Evolutionary conservation across 139 green algal species (phyloP).

Genomic region (Coccomyxa sp.): DNA sequence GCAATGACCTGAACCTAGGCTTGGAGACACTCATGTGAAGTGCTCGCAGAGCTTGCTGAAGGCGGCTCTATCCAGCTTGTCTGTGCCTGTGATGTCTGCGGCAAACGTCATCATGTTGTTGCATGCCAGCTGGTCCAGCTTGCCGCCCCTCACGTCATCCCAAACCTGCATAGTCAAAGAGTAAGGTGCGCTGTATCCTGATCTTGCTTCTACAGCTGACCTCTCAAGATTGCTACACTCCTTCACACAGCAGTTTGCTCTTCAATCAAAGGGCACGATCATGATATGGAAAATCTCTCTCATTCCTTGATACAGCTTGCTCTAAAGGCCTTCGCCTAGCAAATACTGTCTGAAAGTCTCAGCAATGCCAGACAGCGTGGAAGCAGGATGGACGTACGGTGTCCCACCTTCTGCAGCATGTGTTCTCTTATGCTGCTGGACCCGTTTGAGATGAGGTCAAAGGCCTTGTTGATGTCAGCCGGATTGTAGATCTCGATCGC

Average conservation of each 20-base stretch:
- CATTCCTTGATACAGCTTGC: too few species aligned
- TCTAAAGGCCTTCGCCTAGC: too few species aligned
- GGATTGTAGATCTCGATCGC: too few species aligned
- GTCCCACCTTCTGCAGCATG: too few species aligned
- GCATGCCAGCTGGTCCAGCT: neutral
- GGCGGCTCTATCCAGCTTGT: neutral
- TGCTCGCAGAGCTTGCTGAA: constrained; percentile 8
- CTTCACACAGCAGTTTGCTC: neutral
- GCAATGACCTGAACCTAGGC: neutral
- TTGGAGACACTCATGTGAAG: neutral
- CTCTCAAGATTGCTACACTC: neutral
- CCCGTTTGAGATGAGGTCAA: too few species aligned
- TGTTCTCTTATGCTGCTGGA: too few species aligned
- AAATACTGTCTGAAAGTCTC: too few species aligned
- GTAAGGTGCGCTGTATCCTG: constrained; percentile 3
- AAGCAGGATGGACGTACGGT: too few species aligned
- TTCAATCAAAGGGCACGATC: neutral
- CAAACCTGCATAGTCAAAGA: neutral
- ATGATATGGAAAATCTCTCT: neutral
- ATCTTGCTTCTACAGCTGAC: neutral
- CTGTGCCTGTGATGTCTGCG: neutral
- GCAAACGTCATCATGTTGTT: constrained; percentile 14
- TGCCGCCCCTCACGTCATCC: neutral
- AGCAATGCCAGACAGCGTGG: too few species aligned
- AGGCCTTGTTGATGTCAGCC: too few species aligned